These are phyloP conservation scores for Pugionium cornutum DNA, from an alignment of 345 rosid species.

Conservation along the genomic window DNA sequence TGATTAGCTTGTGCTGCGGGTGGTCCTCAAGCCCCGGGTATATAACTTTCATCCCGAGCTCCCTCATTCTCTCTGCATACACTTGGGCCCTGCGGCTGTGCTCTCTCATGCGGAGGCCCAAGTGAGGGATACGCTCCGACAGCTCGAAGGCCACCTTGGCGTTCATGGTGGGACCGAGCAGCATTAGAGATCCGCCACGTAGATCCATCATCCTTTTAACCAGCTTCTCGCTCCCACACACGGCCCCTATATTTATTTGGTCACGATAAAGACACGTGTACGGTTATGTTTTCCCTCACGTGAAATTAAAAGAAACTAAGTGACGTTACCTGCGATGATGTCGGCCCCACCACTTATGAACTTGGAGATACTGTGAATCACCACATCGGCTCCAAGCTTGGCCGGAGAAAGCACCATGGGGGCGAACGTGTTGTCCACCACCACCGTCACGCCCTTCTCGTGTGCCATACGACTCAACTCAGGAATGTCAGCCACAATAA, in stretches of 20 bases:
- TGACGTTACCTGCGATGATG: constrained; percentile 72
- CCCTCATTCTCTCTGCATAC: constrained; percentile 67
- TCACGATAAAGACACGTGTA: constrained; percentile 40
- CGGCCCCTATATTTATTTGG: constrained; percentile 57
- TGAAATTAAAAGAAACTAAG: constrained; percentile 29
- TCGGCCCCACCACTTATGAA: constrained; percentile 98
- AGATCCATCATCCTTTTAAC: constrained; percentile 97
- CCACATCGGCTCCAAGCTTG: constrained; percentile 88
- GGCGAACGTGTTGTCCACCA: constrained; percentile 90
- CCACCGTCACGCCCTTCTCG: constrained; percentile 71
- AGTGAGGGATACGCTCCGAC: constrained; percentile 84
- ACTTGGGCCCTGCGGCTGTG: constrained; percentile 69
- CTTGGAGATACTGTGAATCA: constrained; percentile 87
- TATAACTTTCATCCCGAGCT: constrained; percentile 68
- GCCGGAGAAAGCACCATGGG: constrained; percentile 96
- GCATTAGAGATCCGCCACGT: constrained; percentile 84
- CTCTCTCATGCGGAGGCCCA: constrained; percentile 82
- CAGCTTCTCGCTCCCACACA: constrained; percentile 77
- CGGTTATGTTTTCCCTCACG: constrained; percentile 28
- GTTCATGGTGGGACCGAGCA: constrained; percentile 95
- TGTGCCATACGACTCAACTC: constrained; percentile 78
- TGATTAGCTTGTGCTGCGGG: constrained; percentile 69
- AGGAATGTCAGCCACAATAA: constrained; percentile 75
- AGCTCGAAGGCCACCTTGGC: constrained; percentile 90
- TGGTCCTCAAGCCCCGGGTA: constrained; percentile 90